Base-by-base conservation (phyloP, 441 rosid genomes). In the Kokia cookei region DNA sequence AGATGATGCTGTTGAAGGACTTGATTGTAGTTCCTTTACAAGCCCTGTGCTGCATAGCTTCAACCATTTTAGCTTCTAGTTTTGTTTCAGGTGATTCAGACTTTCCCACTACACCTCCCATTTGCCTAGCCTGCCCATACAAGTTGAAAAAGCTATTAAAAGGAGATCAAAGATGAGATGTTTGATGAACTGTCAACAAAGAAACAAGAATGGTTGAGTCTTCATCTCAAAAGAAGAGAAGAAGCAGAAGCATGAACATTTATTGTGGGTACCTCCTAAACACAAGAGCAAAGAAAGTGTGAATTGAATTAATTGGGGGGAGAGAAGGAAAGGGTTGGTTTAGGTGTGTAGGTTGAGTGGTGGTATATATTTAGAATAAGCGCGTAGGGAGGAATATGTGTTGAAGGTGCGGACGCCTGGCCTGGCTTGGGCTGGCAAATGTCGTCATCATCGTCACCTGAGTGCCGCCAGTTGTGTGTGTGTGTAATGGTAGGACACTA, bases 1-100 rank as follows among this genome's bases (percentile, higher is more conserved):
- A 84, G 82, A 95, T 86, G 37, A 93, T 78, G 82, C 89, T 83
- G 86, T 89, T 89, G 85, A 95, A 93, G 6, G 98, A 95, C 82
- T 87, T 91, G 82, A 89, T 76, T 37, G 87, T 67, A 70, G 89
- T 87, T 73, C 93, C 97, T 81, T 63, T 75, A 43, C 85, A 78
- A 73, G 90, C 92, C 76, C 94, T 86, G 57, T 88, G 86, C 78
- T 81, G 89, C 88, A 91, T 80, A 57, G 96, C 93, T 87, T 93
- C 97, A 54, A 81, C 87, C 86, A 93, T 88, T 73, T 90, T 91
- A 11, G 89, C 87, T 81, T 94, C 99, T 8, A 94, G 86, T 81
- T 93, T 90, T 53, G 94, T 89, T 82, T 89, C 96, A 45, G 89
- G 67, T 22, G 85, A 43, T 74, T 79, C 87, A 19, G 63, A 73